Evolutionary conservation across 805 yeast species (phyloP).

Genomic region (Komagataella pseudopastoris): DNA sequence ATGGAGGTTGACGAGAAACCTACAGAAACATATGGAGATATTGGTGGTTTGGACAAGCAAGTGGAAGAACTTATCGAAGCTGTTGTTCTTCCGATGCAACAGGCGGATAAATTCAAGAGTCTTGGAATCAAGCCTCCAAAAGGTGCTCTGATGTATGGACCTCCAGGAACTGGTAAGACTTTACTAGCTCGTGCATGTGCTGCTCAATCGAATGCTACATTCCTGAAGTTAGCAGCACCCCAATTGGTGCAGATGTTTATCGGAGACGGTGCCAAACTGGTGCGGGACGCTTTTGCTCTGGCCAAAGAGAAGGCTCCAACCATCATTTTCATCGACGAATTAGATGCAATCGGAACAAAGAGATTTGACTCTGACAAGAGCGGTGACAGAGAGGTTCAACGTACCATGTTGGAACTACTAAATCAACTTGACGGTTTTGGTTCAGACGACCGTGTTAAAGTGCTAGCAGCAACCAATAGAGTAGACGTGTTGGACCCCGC

Average conservation of each 20-base stretch:
- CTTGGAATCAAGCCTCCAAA: conserved; percentile 92
- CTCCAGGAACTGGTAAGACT: conserved; percentile 99
- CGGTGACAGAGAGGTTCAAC: conserved; percentile 97
- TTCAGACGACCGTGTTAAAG: conserved; percentile 94
- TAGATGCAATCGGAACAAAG: conserved; percentile 97
- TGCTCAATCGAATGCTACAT: conserved; percentile 96
- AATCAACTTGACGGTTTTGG: conserved; percentile 98
- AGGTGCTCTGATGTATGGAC: conserved; percentile 97
- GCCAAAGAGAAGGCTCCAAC: conserved; percentile 99
- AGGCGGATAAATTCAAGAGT: conserved; percentile 88
- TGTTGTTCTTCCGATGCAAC: conserved; percentile 95
- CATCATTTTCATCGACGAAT: conserved; percentile 92
- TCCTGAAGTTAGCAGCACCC: conserved; percentile 92
- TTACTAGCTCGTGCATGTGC: conserved; percentile 97
- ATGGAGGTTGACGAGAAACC: conserved; percentile 99
- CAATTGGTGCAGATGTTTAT: conserved; percentile 97
- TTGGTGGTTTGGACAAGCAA: conserved; percentile 97
- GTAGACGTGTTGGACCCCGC: conserved; percentile 99
- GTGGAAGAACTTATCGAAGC: conserved; percentile 98
- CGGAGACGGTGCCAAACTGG: conserved; percentile 97
- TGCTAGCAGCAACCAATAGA: conserved; percentile 95
- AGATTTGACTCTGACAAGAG: conserved; percentile 95
- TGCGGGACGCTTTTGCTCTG: conserved; percentile 92
- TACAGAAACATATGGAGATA: conserved; percentile 91
- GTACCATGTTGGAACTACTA: conserved; percentile 96